phyloP scores from a whole-genome alignment of 2,329 filamentous ascomycete species.

The Leptographium procerum region DNA sequence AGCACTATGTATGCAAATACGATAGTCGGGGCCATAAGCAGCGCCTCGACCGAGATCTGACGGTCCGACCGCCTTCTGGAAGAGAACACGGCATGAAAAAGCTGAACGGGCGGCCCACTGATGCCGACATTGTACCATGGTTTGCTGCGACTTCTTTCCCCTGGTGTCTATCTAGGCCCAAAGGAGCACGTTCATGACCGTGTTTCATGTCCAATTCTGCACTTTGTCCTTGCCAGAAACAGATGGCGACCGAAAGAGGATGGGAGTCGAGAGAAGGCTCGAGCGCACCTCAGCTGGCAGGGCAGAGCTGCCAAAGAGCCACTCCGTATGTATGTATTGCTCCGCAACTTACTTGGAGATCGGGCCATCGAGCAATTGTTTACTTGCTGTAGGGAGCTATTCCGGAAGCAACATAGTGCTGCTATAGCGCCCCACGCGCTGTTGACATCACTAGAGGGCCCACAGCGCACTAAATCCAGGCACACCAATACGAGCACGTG shows the following conservation, averaged over 20 bases:
- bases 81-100: background rate
- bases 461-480: conserved; percentile 8
- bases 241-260: background rate
- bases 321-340: no score
- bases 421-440: background rate
- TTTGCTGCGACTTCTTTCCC: background rate
- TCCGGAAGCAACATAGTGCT: background rate
- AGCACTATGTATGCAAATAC: background rate
- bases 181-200: background rate
- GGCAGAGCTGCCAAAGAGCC: background rate
- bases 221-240: background rate
- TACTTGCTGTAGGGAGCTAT: background rate
- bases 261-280: background rate
- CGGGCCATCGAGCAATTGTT: background rate
- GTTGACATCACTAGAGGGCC: background rate
- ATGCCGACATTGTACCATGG: background rate
- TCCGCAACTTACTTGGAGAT: no score
- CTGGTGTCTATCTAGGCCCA: background rate
- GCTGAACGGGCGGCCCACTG: background rate
- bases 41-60: background rate
- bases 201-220: background rate
- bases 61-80: background rate
- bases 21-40: background rate
- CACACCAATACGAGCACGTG: conserved; percentile 7
- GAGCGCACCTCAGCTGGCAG: background rate